A percentile compares a stretch with the other conserved stretches of the same genome.
Evolutionary conservation across 352 stramenopile species (phyloP).

Genomic region (Phytophthora uliginosa): DNA sequence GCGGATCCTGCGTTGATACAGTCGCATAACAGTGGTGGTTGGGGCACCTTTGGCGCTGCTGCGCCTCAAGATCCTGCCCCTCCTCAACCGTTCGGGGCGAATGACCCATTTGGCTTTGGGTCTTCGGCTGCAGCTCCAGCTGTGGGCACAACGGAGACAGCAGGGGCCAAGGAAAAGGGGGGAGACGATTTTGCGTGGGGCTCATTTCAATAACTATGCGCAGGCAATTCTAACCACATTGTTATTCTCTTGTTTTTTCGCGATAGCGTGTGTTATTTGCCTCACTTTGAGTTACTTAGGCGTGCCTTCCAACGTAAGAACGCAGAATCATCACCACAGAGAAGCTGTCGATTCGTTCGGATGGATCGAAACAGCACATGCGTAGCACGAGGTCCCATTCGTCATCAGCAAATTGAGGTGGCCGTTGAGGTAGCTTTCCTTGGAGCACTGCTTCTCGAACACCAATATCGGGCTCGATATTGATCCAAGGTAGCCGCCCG

Average conservation of each 20-base stretch:
- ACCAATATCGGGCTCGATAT: background rate
- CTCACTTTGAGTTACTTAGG: background rate
- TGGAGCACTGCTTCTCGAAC: background rate
- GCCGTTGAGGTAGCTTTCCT: conserved; percentile 9
- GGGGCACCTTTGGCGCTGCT: conserved; percentile 30
- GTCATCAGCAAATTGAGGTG: conserved; percentile 3
- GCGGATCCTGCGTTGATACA: conserved; percentile 21
- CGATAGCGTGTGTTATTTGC: background rate
- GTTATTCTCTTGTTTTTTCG: background rate
- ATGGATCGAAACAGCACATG: conserved; percentile 17
- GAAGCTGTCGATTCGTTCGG: background rate
- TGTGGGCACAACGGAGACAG: background rate
- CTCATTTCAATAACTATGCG: conserved; percentile 30
- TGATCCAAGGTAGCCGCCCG: conserved; percentile 5
- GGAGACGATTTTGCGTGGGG: conserved; percentile 38
- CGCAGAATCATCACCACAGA: background rate
- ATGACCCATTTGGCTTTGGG: conserved; percentile 29
- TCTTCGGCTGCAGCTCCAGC: conserved; percentile 8
- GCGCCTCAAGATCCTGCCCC: conserved; percentile 20
- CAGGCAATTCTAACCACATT: background rate
- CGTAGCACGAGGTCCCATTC: conserved; percentile 8
- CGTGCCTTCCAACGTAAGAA: background rate
- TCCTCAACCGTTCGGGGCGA: conserved; percentile 24
- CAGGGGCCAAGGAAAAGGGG: conserved; percentile 12
- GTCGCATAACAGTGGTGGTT: conserved; percentile 30